Evolutionary conservation across 257 asterid genomes (phyloP).

Genomic region (Asclepias syriaca): DNA sequence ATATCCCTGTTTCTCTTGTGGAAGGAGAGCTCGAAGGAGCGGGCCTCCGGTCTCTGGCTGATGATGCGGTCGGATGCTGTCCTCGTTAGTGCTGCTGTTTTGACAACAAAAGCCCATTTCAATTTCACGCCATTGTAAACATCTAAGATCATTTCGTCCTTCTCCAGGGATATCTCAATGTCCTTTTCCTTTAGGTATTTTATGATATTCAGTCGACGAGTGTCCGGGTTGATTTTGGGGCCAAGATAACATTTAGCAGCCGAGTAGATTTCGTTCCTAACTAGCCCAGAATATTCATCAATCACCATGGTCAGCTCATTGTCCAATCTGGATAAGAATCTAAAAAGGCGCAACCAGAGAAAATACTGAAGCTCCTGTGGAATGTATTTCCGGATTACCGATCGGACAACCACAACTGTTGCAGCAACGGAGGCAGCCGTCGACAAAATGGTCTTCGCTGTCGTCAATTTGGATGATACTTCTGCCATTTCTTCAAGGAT

Average conservation of each 20-base stretch:
- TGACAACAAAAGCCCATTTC: conserved; percentile 49
- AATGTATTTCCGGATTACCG: conserved; percentile 34
- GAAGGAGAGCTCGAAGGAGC: conserved; percentile 60
- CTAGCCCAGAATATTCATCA: conserved; percentile 50
- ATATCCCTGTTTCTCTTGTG: conserved; percentile 35
- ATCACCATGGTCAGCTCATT: conserved; percentile 47
- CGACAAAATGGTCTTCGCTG: conserved; percentile 45
- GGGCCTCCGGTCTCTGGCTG: conserved; percentile 30
- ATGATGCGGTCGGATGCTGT: conserved; percentile 29
- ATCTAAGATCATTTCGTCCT: conserved; percentile 36
- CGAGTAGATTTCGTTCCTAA: conserved; percentile 43
- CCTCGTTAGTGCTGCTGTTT: conserved; percentile 3
- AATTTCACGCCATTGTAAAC: conserved; percentile 31
- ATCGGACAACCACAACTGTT: conserved; percentile 44
- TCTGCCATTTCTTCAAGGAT: conserved; percentile 16
- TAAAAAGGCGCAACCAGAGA: conserved; percentile 34
- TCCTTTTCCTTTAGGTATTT: conserved; percentile 40
- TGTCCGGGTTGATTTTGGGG: conserved; percentile 35
- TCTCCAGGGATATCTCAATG: conserved; percentile 36
- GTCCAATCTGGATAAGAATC: conserved; percentile 33
- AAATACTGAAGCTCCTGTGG: conserved; percentile 41
- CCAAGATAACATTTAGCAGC: conserved; percentile 51
- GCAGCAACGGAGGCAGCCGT: conserved; percentile 50
- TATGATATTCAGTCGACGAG: conserved; percentile 50
- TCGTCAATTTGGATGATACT: conserved; percentile 28